Conservation (phyloP, 192 early-diverging fungal species). For the Coemansia sp. region DNA sequence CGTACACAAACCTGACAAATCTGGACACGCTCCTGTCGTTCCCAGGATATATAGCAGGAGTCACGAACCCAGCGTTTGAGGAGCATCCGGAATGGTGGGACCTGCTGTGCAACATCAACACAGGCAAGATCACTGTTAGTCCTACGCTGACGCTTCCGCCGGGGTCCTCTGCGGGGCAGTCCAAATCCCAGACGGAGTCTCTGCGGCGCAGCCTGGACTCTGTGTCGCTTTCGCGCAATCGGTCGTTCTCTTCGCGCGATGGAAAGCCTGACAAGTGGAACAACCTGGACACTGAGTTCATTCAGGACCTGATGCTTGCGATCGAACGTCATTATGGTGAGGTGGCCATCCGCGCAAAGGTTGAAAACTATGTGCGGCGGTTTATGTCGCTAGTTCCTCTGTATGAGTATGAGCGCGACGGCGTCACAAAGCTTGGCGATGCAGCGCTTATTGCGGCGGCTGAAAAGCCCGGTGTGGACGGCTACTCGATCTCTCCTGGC, state of each 20-base stretch:
- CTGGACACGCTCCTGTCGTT: conserved; percentile 82
- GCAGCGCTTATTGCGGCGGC: conserved; percentile 21
- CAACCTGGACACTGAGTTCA: conserved; percentile 54
- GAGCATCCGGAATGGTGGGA: conserved; percentile 95
- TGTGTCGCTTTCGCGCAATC: conserved; percentile 46
- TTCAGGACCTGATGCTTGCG: conserved; percentile 64
- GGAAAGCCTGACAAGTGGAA: conserved; percentile 56
- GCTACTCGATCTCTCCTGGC: conserved; percentile 63
- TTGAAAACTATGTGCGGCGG: conserved; percentile 82
- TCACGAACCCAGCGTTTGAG: conserved; percentile 94
- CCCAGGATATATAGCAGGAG: conserved; percentile 92
- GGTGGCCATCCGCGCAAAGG: conserved; percentile 79
- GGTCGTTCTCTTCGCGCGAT: conserved; percentile 52
- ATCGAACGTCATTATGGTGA: conserved; percentile 87
- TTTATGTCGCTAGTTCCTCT: conserved; percentile 77
- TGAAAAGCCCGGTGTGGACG: conserved; percentile 51
- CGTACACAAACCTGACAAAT: conserved; percentile 84
- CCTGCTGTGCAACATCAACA: conserved; percentile 91
- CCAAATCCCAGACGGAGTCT: conserved; percentile 36
- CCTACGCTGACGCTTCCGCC: conserved; percentile 58
- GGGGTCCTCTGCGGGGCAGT: conserved; percentile 6
- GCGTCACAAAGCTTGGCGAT: conserved; percentile 62
- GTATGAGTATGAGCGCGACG: conserved; percentile 71
- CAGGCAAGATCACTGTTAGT: conserved; percentile 91
- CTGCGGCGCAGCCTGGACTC: conserved; percentile 54